A percentile compares a stretch with the other conserved stretches of the same genome.
phyloP scores from a whole-genome alignment of 306 rosid genomes.

The Styphnolobium japonicum region DNA sequence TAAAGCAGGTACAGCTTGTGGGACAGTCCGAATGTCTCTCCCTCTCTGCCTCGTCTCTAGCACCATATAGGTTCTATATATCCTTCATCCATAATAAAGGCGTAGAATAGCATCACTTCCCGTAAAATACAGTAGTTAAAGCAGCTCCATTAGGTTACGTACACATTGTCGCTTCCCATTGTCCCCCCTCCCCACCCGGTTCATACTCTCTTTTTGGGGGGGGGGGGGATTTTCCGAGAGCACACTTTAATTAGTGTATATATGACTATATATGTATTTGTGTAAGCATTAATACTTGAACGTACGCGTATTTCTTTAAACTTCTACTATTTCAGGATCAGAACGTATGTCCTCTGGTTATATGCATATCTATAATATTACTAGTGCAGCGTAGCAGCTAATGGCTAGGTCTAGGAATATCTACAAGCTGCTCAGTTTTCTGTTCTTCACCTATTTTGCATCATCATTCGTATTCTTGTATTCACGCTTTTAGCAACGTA shows the following conservation, averaged over 20 bases:
- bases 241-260: background rate
- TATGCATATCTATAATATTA: background rate
- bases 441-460: background rate
- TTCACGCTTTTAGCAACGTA: no score
- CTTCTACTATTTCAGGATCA: background rate
- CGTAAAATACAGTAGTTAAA: constrained; percentile 36
- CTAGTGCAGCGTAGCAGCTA: background rate
- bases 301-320: background rate
- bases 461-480: constrained; percentile 24
- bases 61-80: constrained; percentile 23
- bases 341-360: background rate
- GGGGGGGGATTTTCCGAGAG: background rate
- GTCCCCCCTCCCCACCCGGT: constrained; percentile 25
- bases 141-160: constrained; percentile 32
- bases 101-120: constrained; percentile 36
- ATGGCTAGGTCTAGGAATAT: constrained; percentile 20
- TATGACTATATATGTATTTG: no score
- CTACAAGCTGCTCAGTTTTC: constrained; percentile 2
- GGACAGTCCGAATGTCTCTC: constrained; percentile 98
- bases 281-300: no score
- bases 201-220: background rate
- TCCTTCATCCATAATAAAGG: constrained; percentile 24
- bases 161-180: constrained; percentile 41
- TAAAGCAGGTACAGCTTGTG: constrained; percentile 74
- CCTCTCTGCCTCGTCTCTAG: constrained; percentile 16